Base-by-base conservation (phyloP, 257 asterid genomes). In the Perilla frutescens region DNA sequence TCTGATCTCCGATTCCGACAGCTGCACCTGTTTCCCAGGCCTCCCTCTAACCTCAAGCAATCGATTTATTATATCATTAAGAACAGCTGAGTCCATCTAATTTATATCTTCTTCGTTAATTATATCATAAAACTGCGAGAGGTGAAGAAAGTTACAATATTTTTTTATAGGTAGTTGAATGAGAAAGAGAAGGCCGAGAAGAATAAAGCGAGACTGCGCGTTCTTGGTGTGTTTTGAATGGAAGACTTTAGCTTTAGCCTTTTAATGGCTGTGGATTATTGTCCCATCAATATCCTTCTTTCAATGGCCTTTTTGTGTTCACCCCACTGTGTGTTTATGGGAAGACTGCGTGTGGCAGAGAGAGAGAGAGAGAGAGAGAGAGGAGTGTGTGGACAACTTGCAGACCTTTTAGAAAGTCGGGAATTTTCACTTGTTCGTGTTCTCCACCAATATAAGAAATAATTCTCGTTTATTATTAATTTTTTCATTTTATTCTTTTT, bases 11-110 rank as follows among this genome's bases (percentile, higher is more conserved):
- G 93, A 60, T 74, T 93, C 98, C 0, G 98, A 93, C 14, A 93
- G 88, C 89, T 85, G 91, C 32, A 87, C 97, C 74, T 90, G 98
- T 76, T 93, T 93, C 55, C 96, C 98, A 13, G 98, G 94, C 72
- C 77, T 83, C 45, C 92, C 89, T 77, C 82, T 85, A 41, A 91
- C 95, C 75, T 87, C 97, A 39, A 90, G 88, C 84, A 93, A 86
- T 53, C 98, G 91, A 47, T 76, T 75, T 13, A 92, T 89, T 66
- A 92, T 79, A 68, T 80, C 89, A 80, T 90, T 95, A 40, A 92
- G 81, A 43, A 82, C 86, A 59, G 68, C 55, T 7, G 88, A 74
- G 76, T 89, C 89, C 98, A 93, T 90, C 44, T 7, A 36, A n/a
- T 26, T 39, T 49, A 11, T 41, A 41, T 45, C 58, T 63, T 70